Evolutionary conservation across 371 early-diverging fungal genomes (phyloP).

Genomic region (Mortierella sp.): DNA sequence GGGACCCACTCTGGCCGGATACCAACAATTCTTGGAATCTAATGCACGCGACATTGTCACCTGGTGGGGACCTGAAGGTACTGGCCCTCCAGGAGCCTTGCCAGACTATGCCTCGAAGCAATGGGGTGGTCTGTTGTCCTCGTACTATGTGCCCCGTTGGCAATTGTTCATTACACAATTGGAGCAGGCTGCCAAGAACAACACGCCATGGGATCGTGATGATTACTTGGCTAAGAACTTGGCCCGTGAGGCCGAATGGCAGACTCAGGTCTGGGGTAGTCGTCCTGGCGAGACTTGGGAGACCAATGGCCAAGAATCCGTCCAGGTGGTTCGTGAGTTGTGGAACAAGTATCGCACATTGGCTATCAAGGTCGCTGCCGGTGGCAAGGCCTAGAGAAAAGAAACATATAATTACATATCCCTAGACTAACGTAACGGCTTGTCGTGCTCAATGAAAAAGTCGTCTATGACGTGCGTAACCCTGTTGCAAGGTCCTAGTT

Average conservation of each 20-base stretch:
- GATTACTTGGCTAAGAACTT: slow-evolving; percentile 11
- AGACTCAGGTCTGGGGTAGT: slow-evolving; percentile 30
- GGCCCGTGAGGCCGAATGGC: slow-evolving; percentile 30
- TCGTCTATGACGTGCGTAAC: too few relatives aligned
- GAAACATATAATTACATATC: not conserved
- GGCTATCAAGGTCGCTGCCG: slow-evolving; percentile 26
- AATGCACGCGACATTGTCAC: slow-evolving; percentile 41
- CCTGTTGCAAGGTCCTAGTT: not conserved
- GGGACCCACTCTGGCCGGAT: slow-evolving; percentile 23
- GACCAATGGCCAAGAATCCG: slow-evolving; percentile 38
- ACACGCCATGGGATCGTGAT: slow-evolving; percentile 2
- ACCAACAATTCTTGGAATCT: slow-evolving; percentile 48
- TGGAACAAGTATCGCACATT: slow-evolving; percentile 15
- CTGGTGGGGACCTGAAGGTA: slow-evolving; percentile 47
- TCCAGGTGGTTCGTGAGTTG: slow-evolving; percentile 36
- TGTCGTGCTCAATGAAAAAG: too few relatives aligned
- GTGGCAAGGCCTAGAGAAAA: slow-evolving; percentile 18
- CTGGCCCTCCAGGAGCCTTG: slow-evolving; percentile 13
- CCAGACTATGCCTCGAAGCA: slow-evolving; percentile 51
- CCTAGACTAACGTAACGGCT: too few relatives aligned
- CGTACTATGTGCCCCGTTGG: slow-evolving; percentile 49
- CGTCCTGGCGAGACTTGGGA: slow-evolving; percentile 27
- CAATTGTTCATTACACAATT: slow-evolving; percentile 33
- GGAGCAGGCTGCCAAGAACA: slow-evolving; percentile 24
- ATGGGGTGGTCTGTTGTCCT: slow-evolving; percentile 41